These are phyloP conservation scores for Talaromyces sp. DNA, from an alignment of 2,329 filamentous ascomycete species.

Conservation along the genomic window DNA sequence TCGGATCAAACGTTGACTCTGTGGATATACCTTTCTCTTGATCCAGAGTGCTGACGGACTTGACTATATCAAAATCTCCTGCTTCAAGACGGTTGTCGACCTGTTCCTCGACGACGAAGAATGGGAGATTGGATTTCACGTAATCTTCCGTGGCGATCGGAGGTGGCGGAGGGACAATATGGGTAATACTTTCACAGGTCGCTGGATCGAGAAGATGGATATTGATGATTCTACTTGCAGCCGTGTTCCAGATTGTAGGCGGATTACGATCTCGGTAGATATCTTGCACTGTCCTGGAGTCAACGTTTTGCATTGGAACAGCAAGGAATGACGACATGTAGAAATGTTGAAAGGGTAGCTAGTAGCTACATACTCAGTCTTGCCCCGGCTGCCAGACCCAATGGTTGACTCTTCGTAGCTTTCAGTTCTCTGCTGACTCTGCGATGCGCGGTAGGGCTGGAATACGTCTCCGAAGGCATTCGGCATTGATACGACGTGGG, in stretches of 20 bases:
- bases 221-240: not conserved
- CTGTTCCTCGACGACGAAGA: not conserved
- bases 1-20: not conserved
- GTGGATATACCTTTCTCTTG: not conserved
- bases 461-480: no score
- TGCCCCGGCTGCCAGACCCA: no score
- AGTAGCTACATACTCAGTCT: no score
- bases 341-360: no score
- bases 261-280: not conserved
- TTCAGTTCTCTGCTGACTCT: no score
- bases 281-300: not conserved
- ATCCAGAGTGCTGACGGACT: not conserved
- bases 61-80: not conserved
- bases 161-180: not conserved
- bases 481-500: no score
- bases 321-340: no score
- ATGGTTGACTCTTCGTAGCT: no score
- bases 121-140: not conserved
- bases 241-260: not conserved
- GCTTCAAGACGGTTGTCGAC: not conserved
- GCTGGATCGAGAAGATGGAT: not conserved
- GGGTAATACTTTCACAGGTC: not conserved
- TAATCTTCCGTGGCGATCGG: not conserved
- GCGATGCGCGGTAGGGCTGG: no score
- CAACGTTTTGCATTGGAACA: not conserved